Evolutionary conservation across 1,284 basidiomycete genomes (phyloP).

Genomic region (Apiotrichum domesticum): DNA sequence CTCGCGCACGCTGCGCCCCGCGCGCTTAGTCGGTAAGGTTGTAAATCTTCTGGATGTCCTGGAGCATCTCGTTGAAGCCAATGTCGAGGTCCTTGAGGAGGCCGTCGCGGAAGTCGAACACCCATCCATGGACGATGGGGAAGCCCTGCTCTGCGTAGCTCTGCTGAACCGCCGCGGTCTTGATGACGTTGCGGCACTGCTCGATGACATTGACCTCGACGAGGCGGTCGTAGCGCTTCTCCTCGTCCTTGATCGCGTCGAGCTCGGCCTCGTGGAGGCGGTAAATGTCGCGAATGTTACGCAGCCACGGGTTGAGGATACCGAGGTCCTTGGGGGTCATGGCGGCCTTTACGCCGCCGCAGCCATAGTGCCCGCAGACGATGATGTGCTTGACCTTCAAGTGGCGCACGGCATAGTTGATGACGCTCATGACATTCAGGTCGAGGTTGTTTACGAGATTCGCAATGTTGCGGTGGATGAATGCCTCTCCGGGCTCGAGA

Average conservation of each 20-base stretch:
- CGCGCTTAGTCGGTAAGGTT: conserved; percentile 6
- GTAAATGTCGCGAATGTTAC: conserved; percentile 20
- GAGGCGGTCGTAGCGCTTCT: conserved; percentile 15
- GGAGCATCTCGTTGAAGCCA: conserved; percentile 8
- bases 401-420: conserved; percentile 20
- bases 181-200: conserved; percentile 20
- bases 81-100: conserved; percentile 20
- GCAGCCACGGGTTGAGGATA: conserved; percentile 20
- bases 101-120: conserved; percentile 16
- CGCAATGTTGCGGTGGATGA: conserved; percentile 22
- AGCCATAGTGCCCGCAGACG: conserved; percentile 20
- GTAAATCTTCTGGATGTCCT: conserved; percentile 21
- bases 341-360: conserved; percentile 18
- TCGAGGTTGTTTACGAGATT: conserved; percentile 19
- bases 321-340: conserved; percentile 20
- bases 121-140: conserved; percentile 19
- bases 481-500: conserved; percentile 18
- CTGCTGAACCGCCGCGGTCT: conserved; percentile 17
- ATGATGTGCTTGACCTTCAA: conserved; percentile 21
- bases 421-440: conserved; percentile 16
- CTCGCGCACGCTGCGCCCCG: too few species aligned
- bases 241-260: conserved; percentile 5
- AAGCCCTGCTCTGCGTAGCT: conserved; percentile 10
- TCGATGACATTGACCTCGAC: conserved; percentile 20
- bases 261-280: conserved; percentile 18